These are phyloP conservation scores for Kalanchoe fedtschenkoi DNA, from an alignment of 164 flowering plant species.

Conservation along the genomic window DNA sequence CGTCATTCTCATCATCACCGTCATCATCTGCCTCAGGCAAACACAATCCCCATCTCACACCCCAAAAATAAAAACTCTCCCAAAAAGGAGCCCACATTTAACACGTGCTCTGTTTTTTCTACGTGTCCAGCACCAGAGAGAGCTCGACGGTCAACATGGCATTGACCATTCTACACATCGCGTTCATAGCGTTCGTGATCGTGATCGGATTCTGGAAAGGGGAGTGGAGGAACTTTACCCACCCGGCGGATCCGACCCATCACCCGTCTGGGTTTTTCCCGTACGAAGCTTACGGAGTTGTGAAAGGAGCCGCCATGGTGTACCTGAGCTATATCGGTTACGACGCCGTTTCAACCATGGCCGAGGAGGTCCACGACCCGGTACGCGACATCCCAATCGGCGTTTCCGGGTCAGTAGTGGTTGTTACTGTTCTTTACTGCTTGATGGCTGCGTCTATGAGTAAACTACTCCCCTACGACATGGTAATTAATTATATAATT, in stretches of 20 bases:
- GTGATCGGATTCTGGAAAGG: constrained; percentile 66
- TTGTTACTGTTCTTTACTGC: constrained; percentile 79
- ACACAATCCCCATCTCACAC: background rate
- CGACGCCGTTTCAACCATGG: constrained; percentile 96
- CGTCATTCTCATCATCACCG: background rate
- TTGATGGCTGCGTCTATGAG: constrained; percentile 86
- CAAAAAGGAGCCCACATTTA: background rate
- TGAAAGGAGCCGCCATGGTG: constrained; percentile 81
- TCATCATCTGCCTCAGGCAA: constrained; percentile 2
- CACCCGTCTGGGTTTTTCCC: constrained; percentile 57
- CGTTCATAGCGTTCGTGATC: constrained; percentile 66
- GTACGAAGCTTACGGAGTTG: constrained; percentile 55
- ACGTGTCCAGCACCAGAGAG: constrained; percentile 56
- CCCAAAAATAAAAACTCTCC: background rate
- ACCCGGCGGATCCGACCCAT: constrained; percentile 35
- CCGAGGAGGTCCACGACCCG: constrained; percentile 77
- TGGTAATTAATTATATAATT: constrained; percentile 29
- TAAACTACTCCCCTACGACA: constrained; percentile 71
- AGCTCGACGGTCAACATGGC: constrained; percentile 75
- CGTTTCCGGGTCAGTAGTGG: constrained; percentile 69
- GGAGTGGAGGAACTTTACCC: constrained; percentile 44
- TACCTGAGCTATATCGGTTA: constrained; percentile 89
- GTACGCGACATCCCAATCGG: constrained; percentile 72
- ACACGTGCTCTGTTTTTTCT: background rate
- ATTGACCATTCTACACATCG: constrained; percentile 53